A percentile compares a stretch with the other conserved stretches of the same genome.
phyloP scores from a whole-genome alignment of 345 rosid species.

The Heritiera fomes region DNA sequence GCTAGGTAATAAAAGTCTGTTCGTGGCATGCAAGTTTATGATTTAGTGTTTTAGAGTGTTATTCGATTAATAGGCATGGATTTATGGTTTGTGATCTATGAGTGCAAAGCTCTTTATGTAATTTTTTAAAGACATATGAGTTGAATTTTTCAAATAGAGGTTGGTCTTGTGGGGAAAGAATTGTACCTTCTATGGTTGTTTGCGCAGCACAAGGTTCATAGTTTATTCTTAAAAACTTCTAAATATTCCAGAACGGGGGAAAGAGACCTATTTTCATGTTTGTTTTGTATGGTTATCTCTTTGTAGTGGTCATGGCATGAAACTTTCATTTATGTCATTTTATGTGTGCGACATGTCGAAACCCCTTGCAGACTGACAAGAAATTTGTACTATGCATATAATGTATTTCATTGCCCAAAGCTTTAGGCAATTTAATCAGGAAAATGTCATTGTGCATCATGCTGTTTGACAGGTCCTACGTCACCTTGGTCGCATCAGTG shows the following conservation, averaged over 20 bases:
- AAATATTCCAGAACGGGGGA: background rate
- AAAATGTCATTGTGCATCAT: constrained; percentile 4
- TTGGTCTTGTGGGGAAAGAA: background rate
- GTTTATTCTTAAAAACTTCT: background rate
- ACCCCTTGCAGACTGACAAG: background rate
- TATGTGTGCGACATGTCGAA: background rate
- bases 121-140: background rate
- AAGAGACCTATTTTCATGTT: background rate
- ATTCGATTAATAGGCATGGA: background rate
- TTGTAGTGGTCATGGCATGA: background rate
- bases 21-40: background rate
- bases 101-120: background rate
- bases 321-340: background rate
- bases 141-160: background rate
- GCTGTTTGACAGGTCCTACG: constrained; percentile 67
- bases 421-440: background rate
- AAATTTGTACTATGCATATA: background rate
- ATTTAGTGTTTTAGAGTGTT: background rate
- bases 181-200: background rate
- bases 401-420: background rate
- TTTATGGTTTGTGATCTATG: background rate
- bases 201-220: background rate
- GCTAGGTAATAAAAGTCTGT: background rate
- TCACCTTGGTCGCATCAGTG: constrained; percentile 86
- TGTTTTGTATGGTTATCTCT: background rate